Base-by-base conservation (phyloP, 306 rosid genomes). In the Styphnolobium japonicum region DNA sequence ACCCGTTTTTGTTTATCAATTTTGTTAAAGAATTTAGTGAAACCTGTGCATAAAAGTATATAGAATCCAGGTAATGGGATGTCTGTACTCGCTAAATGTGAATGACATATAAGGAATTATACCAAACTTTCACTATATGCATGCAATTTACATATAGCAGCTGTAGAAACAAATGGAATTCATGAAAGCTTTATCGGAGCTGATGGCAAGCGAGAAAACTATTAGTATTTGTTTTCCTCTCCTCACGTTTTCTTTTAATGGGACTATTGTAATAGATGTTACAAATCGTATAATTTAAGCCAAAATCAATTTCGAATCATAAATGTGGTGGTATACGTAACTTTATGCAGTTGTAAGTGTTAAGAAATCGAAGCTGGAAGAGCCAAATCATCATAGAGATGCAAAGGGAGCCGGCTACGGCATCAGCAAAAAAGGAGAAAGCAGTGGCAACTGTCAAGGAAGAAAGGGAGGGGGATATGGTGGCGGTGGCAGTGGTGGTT, bases 341-440 rank as follows among this genome's bases (percentile, higher is more conserved):
- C 7, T 18, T 70, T 40, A 19, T 53, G 77, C 61, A 86, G 86
- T 49, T 74, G 76, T 57, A 7, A 65, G 75, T 33, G 7, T 34
- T 21, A 36, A 12, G 22, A 53, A 70, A 55, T 19, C 37, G 3
- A 36, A 23, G 25, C 27, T 11, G 23, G 51, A 6, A 34, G 42
- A 29, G 5, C 14, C 9, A 36, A 33, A 76, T 67, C 3, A 55
- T 29, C 34, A 57, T 43, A 56, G 31, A 14, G 75, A 7, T 9
- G 64, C 52, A 31, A 46, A 71, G 18, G 45, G 45, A 29, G 40
- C 23, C 10, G 43, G 43, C 8, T 77, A 49, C 34, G 65, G 73
- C 7, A 71, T 83, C 0, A 66, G 66, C 10, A 21, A 49, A 1
- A 39, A 58, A 0, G 81, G 71, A 2, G 10, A 7, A 3, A 79